phyloP scores from a whole-genome alignment of 1,284 basidiomycete genomes.

The Ganoderma resinaceum region DNA sequence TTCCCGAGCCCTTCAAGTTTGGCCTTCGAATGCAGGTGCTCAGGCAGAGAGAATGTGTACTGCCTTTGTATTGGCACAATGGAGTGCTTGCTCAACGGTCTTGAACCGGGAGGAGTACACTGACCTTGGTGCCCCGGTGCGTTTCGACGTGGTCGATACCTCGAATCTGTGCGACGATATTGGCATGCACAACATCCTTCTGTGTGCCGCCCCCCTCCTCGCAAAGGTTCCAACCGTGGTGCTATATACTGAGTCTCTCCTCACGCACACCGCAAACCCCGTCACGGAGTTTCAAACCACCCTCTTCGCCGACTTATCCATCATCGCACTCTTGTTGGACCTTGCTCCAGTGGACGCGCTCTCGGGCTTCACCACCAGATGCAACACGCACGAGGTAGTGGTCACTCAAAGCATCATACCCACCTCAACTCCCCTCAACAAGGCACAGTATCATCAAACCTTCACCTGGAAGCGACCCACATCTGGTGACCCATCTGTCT shows the following conservation, averaged over 20 bases:
- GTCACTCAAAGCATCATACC: constrained; percentile 8
- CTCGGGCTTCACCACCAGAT: constrained; percentile 49
- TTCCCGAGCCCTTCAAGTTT: constrained; percentile 39
- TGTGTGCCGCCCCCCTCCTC: constrained; percentile 48
- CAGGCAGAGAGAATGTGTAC: neutral
- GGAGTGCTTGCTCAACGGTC: neutral
- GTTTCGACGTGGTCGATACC: constrained; percentile 61
- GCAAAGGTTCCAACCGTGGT: constrained; percentile 37
- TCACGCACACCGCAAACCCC: constrained; percentile 38
- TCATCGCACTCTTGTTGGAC: constrained; percentile 49
- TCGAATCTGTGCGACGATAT: constrained; percentile 59
- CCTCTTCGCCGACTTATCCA: constrained; percentile 48
- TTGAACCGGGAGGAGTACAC: constrained; percentile 41
- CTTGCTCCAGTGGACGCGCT: constrained; percentile 49
- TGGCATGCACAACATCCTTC: constrained; percentile 58
- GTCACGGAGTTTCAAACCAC: constrained; percentile 42
- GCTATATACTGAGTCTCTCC: constrained; percentile 52
- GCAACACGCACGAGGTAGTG: constrained; percentile 51
- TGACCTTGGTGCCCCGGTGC: constrained; percentile 41
- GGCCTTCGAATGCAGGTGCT: neutral
- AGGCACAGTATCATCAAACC: constrained; percentile 50
- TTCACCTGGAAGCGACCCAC: constrained; percentile 50
- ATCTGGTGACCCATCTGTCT: constrained; percentile 37
- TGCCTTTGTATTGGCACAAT: neutral
- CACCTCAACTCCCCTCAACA: neutral